Evolutionary conservation across 2,329 filamentous ascomycete species (phyloP).

Genomic region (Parascedosporium putredinis): DNA sequence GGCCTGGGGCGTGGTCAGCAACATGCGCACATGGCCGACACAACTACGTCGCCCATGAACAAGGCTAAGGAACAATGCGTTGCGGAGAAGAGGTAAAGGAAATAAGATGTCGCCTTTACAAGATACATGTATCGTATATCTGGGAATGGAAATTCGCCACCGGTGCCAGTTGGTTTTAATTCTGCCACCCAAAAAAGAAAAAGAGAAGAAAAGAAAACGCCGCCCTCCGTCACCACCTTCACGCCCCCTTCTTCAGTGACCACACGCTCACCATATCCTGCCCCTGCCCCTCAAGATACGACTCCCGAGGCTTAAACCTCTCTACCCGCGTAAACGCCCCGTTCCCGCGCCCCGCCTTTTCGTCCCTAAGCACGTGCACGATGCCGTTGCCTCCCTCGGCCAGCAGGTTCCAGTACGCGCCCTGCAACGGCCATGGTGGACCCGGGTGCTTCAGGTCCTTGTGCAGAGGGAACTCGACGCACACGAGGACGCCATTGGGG

Average conservation of each 20-base stretch:
- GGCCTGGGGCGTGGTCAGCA: not conserved
- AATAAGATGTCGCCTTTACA: too few relatives aligned
- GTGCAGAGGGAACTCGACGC: slow-evolving; percentile 3
- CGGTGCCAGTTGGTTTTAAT: too few relatives aligned
- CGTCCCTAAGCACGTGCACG: not conserved
- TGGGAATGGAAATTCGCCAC: too few relatives aligned
- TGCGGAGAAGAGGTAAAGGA: too few relatives aligned
- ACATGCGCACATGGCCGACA: not conserved
- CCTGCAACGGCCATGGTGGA: slow-evolving; percentile 5
- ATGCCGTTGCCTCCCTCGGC: not conserved
- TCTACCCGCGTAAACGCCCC: not conserved
- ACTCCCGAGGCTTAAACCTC: not conserved
- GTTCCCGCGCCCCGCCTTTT: not conserved
- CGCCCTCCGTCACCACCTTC: not conserved
- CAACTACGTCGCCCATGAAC: not conserved
- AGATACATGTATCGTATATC: too few relatives aligned
- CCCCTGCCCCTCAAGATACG: slow-evolving; percentile 1
- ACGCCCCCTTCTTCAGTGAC: not conserved
- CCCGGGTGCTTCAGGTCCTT: not conserved
- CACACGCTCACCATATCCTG: slow-evolving; percentile 3
- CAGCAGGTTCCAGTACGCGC: slow-evolving; percentile 2
- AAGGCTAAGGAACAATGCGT: not conserved
- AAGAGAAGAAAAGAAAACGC: too few relatives aligned
- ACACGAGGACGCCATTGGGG: not conserved
- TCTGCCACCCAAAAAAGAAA: not conserved